These are phyloP conservation scores for Trichoderma sp. DNA, from an alignment of 2,329 filamentous ascomycete species.

Conservation along the genomic window DNA sequence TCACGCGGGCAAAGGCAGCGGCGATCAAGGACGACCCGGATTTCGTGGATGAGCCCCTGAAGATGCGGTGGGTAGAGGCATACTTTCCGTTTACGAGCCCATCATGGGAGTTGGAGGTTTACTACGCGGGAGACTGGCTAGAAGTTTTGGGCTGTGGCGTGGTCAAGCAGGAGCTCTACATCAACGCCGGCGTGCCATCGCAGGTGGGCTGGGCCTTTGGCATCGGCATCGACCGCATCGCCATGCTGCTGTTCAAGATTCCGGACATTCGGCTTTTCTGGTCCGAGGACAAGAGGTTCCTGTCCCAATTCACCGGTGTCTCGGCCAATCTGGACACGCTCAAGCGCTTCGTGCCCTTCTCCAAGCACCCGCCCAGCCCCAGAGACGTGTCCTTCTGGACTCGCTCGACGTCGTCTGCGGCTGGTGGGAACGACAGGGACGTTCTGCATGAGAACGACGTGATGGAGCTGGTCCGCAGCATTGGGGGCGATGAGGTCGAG, in stretches of 20 bases:
- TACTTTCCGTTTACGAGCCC: constrained; percentile 98
- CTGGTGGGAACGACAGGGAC: constrained; percentile 49
- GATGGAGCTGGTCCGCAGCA: constrained; percentile 88
- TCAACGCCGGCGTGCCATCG: constrained; percentile 71
- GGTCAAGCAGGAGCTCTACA: constrained; percentile 78
- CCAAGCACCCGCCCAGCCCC: constrained; percentile 83
- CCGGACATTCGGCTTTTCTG: constrained; percentile 97
- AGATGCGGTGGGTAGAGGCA: constrained; percentile 91
- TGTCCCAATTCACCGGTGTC: constrained; percentile 76
- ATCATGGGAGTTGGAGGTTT: constrained; percentile 94
- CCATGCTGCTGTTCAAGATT: constrained; percentile 96
- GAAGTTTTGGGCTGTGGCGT: constrained; percentile 94
- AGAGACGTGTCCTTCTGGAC: constrained; percentile 98
- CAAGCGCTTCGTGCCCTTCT: constrained; percentile 79
- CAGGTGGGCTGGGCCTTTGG: constrained; percentile 95
- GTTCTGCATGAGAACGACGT: constrained; percentile 91
- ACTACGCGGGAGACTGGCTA: constrained; percentile 92
- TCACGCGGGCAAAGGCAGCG: constrained; percentile 72
- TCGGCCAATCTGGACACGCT: constrained; percentile 52
- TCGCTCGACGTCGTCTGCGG: constrained; percentile 47
- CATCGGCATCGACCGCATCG: constrained; percentile 88
- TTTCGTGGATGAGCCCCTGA: constrained; percentile 68
- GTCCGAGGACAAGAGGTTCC: constrained; percentile 81
- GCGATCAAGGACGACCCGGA: constrained; percentile 54
- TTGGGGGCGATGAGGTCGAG: constrained; percentile 82